Evolutionary conservation across 2,329 filamentous ascomycete species (phyloP), one percentile per base, ranked within the genome.

Genomic region (Myotisia sp.): DNA sequence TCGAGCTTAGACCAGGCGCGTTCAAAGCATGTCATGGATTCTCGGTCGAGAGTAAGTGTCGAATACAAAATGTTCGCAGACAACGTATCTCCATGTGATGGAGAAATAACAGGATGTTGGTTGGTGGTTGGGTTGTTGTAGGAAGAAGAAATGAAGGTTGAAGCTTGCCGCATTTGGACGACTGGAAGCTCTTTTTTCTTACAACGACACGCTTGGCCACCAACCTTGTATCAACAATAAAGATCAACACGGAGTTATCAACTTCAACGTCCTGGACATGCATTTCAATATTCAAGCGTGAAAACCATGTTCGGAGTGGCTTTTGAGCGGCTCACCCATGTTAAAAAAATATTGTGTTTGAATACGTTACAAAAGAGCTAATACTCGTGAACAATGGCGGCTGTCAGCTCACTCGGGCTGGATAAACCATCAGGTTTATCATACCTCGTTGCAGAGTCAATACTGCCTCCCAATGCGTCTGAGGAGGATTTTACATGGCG

Each of bases 341-440:
- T n/a, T n/a, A n/a, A n/a, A n/a, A n/a, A n/a, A n/a, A n/a, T n/a
- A n/a, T n/a, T n/a, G n/a, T n/a, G n/a, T n/a, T n/a, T n/a, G n/a
- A n/a, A n/a, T n/a, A n/a, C n/a, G n/a, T n/a, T n/a, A n/a, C n/a
- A n/a, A n/a, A n/a, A n/a, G n/a, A n/a, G n/a, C n/a, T n/a, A n/a
- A n/a, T n/a, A n/a, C n/a, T 32, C 19, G 22, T 20, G 29, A 45
- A 58, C 47, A 50, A 98, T 98, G 92, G 87, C 87, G 47, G 76
- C 80, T 53, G 74, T 94, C 60, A 81, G 75, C 58, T 94, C 87
- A 44, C 71, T 94, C 50, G 90, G 90, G 56, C 68, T 93, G 52
- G 87, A 95, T 64, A 76, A 80, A 62, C 86, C 92, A 40, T 74
- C 80, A 41, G 85, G 79, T 44, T 68, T 95, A 43, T 74, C 74